Conservation (phyloP, 306 rosid species). For the Elaeagnus macrophylla region DNA sequence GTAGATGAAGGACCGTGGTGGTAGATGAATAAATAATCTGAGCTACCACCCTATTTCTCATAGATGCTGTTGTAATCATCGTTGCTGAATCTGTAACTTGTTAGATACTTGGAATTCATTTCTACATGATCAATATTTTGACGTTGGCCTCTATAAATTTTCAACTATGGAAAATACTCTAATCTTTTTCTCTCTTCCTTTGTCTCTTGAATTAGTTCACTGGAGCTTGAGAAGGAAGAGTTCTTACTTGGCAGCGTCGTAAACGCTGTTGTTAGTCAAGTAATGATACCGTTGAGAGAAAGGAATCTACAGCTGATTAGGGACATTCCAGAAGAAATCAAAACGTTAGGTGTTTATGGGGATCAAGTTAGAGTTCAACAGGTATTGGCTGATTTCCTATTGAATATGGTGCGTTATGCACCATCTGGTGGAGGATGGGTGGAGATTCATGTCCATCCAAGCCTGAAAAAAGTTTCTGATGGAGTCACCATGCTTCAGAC, state of each 20-base stretch:
- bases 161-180: slow-evolving; percentile 15
- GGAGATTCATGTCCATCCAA: slow-evolving; percentile 77
- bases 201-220: slow-evolving; percentile 33
- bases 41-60: background rate
- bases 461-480: slow-evolving; percentile 55
- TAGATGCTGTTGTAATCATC: background rate
- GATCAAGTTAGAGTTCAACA: slow-evolving; percentile 94
- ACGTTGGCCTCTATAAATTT: slow-evolving; percentile 5
- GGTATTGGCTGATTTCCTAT: slow-evolving; percentile 79
- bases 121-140: too few species aligned
- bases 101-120: too few species aligned
- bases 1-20: background rate
- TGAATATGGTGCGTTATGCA: slow-evolving; percentile 84
- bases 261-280: slow-evolving; percentile 98
- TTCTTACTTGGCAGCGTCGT: slow-evolving; percentile 84
- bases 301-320: slow-evolving; percentile 83
- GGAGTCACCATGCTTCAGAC: slow-evolving; percentile 48
- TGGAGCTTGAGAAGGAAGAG: slow-evolving; percentile 86
- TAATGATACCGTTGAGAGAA: slow-evolving; percentile 76
- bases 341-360: slow-evolving; percentile 78
- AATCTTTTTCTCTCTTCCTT: slow-evolving; percentile 21
- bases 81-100: background rate
- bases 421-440: slow-evolving; percentile 97
- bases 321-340: slow-evolving; percentile 97
- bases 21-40: background rate